These are phyloP conservation scores for Smittium culicis DNA, from an alignment of 371 early-diverging fungal species.

Conservation along the genomic window DNA sequence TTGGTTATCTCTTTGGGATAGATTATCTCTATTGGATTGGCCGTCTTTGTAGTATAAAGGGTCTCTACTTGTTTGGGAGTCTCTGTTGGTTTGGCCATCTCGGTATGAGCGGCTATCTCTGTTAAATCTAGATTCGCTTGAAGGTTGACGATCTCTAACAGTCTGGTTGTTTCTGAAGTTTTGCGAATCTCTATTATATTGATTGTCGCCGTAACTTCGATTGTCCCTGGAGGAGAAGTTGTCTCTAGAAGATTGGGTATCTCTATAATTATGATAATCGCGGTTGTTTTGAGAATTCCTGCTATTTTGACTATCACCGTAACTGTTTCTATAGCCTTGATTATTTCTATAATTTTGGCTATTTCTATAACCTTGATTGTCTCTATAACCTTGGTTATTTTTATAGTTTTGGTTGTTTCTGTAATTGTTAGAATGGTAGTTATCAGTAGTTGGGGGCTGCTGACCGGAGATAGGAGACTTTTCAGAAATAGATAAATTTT, in stretches of 20 bases:
- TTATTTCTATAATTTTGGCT: conserved; percentile 11
- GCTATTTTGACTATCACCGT: not conserved
- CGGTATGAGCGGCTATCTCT: no score
- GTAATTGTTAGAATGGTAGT: not conserved
- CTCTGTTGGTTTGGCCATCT: no score
- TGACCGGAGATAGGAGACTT: not conserved
- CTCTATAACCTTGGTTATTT: not conserved
- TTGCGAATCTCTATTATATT: no score
- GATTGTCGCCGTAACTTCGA: no score
- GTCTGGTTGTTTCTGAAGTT: no score
- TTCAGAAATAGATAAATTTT: not conserved
- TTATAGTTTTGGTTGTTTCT: not conserved
- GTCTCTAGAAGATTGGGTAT: not conserved
- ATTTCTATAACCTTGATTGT: not conserved
- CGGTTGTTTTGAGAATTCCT: conserved; percentile 2
- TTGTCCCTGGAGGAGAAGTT: not conserved
- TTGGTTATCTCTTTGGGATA: conserved; percentile 15
- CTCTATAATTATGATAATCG: not conserved
- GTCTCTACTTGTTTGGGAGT: conserved; percentile 12
- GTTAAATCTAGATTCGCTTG: no score
- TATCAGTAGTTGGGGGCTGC: not conserved
- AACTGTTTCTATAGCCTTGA: conserved; percentile 13
- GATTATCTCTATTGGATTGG: conserved; percentile 16
- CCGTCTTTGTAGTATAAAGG: conserved; percentile 15
- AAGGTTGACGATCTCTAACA: no score